Evolutionary conservation across 2,329 filamentous ascomycete species (phyloP), one percentile per base, ranked within the genome.

Genomic region (Cercospora sp.): DNA sequence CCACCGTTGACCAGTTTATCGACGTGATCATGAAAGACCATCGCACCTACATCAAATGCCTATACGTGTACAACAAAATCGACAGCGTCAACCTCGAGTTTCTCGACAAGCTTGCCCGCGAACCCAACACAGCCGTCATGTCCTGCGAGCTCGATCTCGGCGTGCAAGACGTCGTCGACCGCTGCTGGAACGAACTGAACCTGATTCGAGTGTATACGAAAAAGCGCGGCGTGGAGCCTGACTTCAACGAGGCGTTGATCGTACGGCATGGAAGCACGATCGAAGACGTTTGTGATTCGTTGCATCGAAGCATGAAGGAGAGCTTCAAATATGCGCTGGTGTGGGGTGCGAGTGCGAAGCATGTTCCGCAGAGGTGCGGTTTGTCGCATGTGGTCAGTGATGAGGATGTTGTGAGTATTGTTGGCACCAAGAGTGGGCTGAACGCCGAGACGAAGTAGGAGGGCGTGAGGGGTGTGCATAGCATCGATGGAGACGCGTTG

Each of bases 41-140:
- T 84, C 86, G 95, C 78, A 99, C 97, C 81, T 99, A 99, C 84
- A 97, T 99, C 84, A 87, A 88, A 78, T 91, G 89, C 78, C 86
- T 99, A 33, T 99, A 99, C 82, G 94, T 98, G 33, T 99, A 99
- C 89, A 99, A 99, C 90, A 99, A 99, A 83, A 97, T 99, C 82
- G 95, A 99, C 83, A 90, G 89, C 79, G 92, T 99, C 69, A 94
- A 91, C 51, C 87, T 99, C 72, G 93, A 97, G 78, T 97, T 96
- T 81, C 87, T 99, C 59, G 92, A 99, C 84, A 89, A 91, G 78
- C 85, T 99, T 23, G 95, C 96, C 5, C 90, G 93, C 69, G 96
- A 99, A 82, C 92, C 93, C 3, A 86, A 98, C 79, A 98, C 96
- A 0, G 93, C 91, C 28, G 94, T 99, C 78, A 99, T 99, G 95